Percentiles rank a stretch among this genome's conserved stretches.
Evolutionary conservation across 176 grass and related monocot genomes (phyloP).

Genomic region (Secale cereale): DNA sequence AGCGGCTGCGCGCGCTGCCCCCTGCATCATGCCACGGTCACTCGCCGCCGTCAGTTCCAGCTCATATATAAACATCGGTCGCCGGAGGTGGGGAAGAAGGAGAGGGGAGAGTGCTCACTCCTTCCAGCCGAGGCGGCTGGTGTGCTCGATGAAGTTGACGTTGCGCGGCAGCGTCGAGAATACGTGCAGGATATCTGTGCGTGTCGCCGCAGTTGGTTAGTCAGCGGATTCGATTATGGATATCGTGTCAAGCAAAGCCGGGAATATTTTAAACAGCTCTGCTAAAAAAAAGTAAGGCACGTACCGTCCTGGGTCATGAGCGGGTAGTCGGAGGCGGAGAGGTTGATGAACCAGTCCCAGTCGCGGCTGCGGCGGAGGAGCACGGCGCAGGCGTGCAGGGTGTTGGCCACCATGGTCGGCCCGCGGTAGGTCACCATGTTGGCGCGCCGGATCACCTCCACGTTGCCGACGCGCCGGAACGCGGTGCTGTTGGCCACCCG

Average conservation of each 20-base stretch:
- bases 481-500: slow-evolving; percentile 48
- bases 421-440: slow-evolving; percentile 93
- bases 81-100: background rate
- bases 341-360: slow-evolving; percentile 99
- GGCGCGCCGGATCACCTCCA: slow-evolving; percentile 66
- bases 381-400: slow-evolving; percentile 83
- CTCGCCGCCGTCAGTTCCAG: background rate
- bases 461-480: slow-evolving; percentile 60
- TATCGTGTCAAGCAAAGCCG: background rate
- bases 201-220: background rate
- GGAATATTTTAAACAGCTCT: too few relatives aligned
- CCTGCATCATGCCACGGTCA: slow-evolving; percentile 19
- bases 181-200: slow-evolving; percentile 65
- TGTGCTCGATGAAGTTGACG: slow-evolving; percentile 91
- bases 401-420: slow-evolving; percentile 92
- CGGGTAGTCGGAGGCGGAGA: slow-evolving; percentile 92
- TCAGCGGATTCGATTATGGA: background rate
- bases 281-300: background rate
- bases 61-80: background rate
- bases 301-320: slow-evolving; percentile 86
- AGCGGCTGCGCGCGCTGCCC: slow-evolving; percentile 50
- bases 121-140: slow-evolving; percentile 81
- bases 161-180: slow-evolving; percentile 69
- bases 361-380: slow-evolving; percentile 60
- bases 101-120: slow-evolving; percentile 41